Conservation (phyloP, 768 basidiomycete genomes). For the Rhizopogon rudus region DNA sequence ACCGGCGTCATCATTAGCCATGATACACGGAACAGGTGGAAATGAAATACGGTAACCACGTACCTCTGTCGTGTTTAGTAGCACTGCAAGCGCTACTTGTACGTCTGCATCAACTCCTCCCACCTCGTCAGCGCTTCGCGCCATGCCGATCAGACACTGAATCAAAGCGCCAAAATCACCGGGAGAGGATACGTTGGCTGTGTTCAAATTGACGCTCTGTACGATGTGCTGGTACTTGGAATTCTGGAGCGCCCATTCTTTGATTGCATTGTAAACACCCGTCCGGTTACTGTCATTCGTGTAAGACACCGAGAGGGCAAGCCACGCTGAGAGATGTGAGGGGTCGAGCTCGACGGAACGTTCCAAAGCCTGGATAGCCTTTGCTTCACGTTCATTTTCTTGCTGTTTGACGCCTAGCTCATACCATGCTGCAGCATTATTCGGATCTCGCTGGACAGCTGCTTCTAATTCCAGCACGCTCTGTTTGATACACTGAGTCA, state of each 20-base stretch:
- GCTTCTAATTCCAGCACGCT: slow-evolving; percentile 89
- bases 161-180: slow-evolving; percentile 49
- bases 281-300: slow-evolving; percentile 82
- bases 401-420: slow-evolving; percentile 95
- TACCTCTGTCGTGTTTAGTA: slow-evolving; percentile 91
- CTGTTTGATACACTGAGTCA: slow-evolving; percentile 37
- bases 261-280: slow-evolving; percentile 75
- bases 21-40: neutral
- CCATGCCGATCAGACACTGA: slow-evolving; percentile 79
- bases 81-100: slow-evolving; percentile 89
- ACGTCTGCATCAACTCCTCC: slow-evolving; percentile 86
- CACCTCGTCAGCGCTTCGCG: slow-evolving; percentile 43
- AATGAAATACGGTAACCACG: slow-evolving; percentile 9
- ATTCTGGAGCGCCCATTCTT: slow-evolving; percentile 76
- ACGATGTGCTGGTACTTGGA: slow-evolving; percentile 48
- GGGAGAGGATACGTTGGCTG: slow-evolving; percentile 21
- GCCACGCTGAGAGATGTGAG: slow-evolving; percentile 71
- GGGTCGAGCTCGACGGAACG: slow-evolving; percentile 82
- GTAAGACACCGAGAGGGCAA: slow-evolving; percentile 85
- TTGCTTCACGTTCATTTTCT: slow-evolving; percentile 92
- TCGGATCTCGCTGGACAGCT: slow-evolving; percentile 72
- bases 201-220: slow-evolving; percentile 26
- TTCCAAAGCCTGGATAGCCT: slow-evolving; percentile 81
- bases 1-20: slow-evolving; percentile 5
- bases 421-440: slow-evolving; percentile 76